phyloP scores from a whole-genome alignment of 1,284 basidiomycete species.

The Ganoderma meredithae region DNA sequence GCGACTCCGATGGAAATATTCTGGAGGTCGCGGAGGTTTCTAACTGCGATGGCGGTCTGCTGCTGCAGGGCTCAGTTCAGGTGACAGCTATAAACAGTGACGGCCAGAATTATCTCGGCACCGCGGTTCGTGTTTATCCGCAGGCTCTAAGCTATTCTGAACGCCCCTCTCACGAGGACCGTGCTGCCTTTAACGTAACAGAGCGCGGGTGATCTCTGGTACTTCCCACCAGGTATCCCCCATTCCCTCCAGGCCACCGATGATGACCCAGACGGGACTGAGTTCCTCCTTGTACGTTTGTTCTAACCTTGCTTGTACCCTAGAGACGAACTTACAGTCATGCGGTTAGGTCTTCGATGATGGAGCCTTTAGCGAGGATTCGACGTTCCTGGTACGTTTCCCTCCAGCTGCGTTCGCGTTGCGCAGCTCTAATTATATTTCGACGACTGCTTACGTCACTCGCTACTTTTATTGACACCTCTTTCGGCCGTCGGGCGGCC shows the following conservation, averaged over 20 bases:
- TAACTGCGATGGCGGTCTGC: slow-evolving; percentile 19
- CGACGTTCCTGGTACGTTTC: slow-evolving; percentile 46
- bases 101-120: slow-evolving; percentile 68
- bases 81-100: slow-evolving; percentile 66
- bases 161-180: slow-evolving; percentile 11
- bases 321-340: neutral
- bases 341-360: slow-evolving; percentile 44
- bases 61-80: slow-evolving; percentile 62
- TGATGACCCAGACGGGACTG: slow-evolving; percentile 64
- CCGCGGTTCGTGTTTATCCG: slow-evolving; percentile 42
- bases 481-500: neutral
- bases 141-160: slow-evolving; percentile 5
- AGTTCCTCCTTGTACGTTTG: slow-evolving; percentile 71
- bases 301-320: neutral
- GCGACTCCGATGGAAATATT: slow-evolving; percentile 3
- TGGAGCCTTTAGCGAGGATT: slow-evolving; percentile 51
- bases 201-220: slow-evolving; percentile 56
- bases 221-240: slow-evolving; percentile 67
- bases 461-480: neutral
- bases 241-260: slow-evolving; percentile 65
- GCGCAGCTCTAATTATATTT: slow-evolving; percentile 16
- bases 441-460: slow-evolving; percentile 14
- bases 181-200: slow-evolving; percentile 22
- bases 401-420: neutral
- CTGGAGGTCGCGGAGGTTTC: slow-evolving; percentile 1